These are phyloP conservation scores for Chlamydomonas sp. DNA, from an alignment of 139 green algal species.

Conservation along the genomic window DNA sequence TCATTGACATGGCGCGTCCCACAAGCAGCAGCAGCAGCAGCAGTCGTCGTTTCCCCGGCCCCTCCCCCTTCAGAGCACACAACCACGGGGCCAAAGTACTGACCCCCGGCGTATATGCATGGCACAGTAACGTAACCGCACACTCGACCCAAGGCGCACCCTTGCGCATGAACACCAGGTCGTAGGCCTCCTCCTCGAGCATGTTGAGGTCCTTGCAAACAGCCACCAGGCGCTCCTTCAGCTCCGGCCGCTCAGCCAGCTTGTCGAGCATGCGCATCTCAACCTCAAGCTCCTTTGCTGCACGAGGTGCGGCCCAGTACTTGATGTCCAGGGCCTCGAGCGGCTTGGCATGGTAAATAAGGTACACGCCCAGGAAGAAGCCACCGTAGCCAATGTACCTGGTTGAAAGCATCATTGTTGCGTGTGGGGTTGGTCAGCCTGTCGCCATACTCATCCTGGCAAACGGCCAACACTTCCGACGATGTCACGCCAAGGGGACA, in stretches of 20 bases:
- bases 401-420: background rate
- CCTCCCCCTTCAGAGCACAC: background rate
- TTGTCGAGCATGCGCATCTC: conserved; percentile 63
- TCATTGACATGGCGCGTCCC: background rate
- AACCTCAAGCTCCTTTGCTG: conserved; percentile 38
- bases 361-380: conserved; percentile 45
- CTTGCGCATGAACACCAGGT: conserved; percentile 61
- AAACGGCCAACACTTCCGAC: too few species aligned
- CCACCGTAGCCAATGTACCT: conserved; percentile 52
- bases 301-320: conserved; percentile 56
- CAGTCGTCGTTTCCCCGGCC: background rate
- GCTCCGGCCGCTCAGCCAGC: conserved; percentile 44
- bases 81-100: background rate
- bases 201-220: conserved; percentile 57
- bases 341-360: conserved; percentile 56
- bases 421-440: too few species aligned
- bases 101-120: background rate
- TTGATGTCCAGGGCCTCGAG: conserved; percentile 59
- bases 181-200: conserved; percentile 58
- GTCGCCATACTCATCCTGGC: too few species aligned
- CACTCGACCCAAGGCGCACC: background rate
- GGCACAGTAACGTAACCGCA: too few species aligned
- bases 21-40: background rate
- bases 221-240: conserved; percentile 37
- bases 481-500: too few species aligned